Evolutionary conservation across 352 stramenopile species (phyloP), one percentile per base, ranked within the genome.

Genomic region (Phytophthora fragariaefolia): DNA sequence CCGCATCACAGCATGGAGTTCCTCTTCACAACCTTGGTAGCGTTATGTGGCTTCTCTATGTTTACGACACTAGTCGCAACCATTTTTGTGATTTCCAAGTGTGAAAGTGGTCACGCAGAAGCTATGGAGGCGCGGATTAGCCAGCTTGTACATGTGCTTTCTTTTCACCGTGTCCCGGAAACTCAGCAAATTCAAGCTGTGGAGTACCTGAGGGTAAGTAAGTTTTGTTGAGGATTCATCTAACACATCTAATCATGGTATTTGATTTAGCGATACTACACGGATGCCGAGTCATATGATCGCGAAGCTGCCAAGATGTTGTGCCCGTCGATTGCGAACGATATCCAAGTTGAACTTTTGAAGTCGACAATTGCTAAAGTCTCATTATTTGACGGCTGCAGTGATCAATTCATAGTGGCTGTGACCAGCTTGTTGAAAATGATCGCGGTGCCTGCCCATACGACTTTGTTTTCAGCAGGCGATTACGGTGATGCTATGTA

Each of bases 31-130:
- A 46, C n/a, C 9, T 9, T 46, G 5, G 38, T 46, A 5, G 38
- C 38, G 5, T n/a, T 46, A 17, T 46, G 38, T 13, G 38, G 38
- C 6, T 46, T 46, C n/a, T 46, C 38, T 7, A 22, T 46, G 17
- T 46, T 46, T 23, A 46, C n/a, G 38, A 46, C 38, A 13, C n/a
- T 46, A 3, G 17, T 22, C n/a, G 38, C 38, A 23, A 46, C 38
- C 8, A 46, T 24, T 46, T 46, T 46, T 23, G 38, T 46, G 38
- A 46, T 46, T 23, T 46, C 38, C 38, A 46, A 46, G 38, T 46
- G 38, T n/a, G 38, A 46, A 12, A 46, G 38, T n/a, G 38, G 38
- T 7, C 17, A 46, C 38, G 9, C 38, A 23, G 38, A 46, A 23
- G 38, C 38, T 13, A 46, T 46, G 38, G 38, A 23, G 17, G 38